These are phyloP conservation scores for Mesembryanthemum crystallinum DNA, from an alignment of 148 eudicot species.

Conservation along the genomic window DNA sequence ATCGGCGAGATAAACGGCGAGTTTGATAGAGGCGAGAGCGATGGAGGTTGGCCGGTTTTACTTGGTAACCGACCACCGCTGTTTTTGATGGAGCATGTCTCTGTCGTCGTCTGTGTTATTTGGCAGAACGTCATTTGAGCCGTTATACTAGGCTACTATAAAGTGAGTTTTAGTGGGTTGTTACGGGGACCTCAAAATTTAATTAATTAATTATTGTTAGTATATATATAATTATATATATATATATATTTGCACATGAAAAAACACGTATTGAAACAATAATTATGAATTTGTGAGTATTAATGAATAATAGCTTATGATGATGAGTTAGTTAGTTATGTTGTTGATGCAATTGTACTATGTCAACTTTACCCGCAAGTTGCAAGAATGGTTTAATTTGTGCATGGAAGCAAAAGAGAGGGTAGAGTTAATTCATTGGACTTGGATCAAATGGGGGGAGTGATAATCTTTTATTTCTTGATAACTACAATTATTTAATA, in stretches of 20 bases:
- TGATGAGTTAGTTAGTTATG: no score
- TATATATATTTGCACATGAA: no score
- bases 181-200: background rate
- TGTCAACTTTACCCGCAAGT: background rate
- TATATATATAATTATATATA: no score
- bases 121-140: conserved; percentile 25
- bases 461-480: background rate
- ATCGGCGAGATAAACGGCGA: conserved; percentile 43
- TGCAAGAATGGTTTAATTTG: background rate
- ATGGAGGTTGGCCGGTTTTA: conserved; percentile 44
- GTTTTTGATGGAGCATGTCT: conserved; percentile 16
- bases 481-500: background rate
- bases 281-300: no score
- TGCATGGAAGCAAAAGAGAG: background rate
- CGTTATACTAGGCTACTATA: conserved; percentile 19
- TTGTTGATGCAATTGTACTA: no score
- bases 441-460: background rate
- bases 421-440: background rate
- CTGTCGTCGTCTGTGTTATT: conserved; percentile 21
- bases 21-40: conserved; percentile 28
- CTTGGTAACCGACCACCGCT: conserved; percentile 36
- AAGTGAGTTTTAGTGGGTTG: background rate
- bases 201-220: background rate
- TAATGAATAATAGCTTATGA: no score
- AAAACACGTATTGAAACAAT: no score